phyloP scores from a whole-genome alignment of 768 basidiomycete genomes.

The Kwoniella mangroviensis region DNA sequence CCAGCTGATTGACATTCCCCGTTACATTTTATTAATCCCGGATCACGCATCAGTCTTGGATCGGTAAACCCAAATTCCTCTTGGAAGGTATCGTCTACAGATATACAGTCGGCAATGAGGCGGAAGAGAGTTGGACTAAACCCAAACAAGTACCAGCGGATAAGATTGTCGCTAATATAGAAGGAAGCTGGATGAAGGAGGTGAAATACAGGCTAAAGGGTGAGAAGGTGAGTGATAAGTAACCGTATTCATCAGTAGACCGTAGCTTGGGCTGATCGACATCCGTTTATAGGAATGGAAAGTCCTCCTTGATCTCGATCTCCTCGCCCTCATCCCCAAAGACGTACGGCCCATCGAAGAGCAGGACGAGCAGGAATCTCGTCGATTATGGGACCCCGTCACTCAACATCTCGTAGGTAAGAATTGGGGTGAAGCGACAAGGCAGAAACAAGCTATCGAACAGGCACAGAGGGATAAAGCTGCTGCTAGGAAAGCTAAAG shows the following conservation, averaged over 20 bases:
- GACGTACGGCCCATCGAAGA: constrained; percentile 76
- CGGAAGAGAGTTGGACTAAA: constrained; percentile 57
- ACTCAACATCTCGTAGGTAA: constrained; percentile 73
- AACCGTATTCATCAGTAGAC: background rate
- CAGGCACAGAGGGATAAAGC: constrained; percentile 87
- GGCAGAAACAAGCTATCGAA: constrained; percentile 87
- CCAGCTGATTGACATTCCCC: no score
- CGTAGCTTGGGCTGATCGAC: background rate
- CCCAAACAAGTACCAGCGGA: constrained; percentile 87
- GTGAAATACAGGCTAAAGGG: constrained; percentile 73
- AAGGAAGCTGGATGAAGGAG: constrained; percentile 83
- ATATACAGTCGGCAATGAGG: constrained; percentile 67
- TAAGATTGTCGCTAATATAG: constrained; percentile 76
- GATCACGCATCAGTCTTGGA: constrained; percentile 71
- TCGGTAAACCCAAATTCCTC: constrained; percentile 81
- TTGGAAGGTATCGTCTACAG: constrained; percentile 88
- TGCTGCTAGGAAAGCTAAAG: constrained; percentile 80
- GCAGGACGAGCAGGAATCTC: constrained; percentile 80
- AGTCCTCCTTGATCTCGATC: constrained; percentile 76
- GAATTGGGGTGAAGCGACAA: constrained; percentile 89
- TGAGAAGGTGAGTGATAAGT: constrained; percentile 55
- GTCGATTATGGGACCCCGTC: constrained; percentile 80
- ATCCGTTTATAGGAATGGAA: constrained; percentile 62
- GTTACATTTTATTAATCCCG: background rate
- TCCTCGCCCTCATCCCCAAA: constrained; percentile 77